phyloP scores from a whole-genome alignment of 495 filamentous ascomycete genomes.

The Xylaria castorea region DNA sequence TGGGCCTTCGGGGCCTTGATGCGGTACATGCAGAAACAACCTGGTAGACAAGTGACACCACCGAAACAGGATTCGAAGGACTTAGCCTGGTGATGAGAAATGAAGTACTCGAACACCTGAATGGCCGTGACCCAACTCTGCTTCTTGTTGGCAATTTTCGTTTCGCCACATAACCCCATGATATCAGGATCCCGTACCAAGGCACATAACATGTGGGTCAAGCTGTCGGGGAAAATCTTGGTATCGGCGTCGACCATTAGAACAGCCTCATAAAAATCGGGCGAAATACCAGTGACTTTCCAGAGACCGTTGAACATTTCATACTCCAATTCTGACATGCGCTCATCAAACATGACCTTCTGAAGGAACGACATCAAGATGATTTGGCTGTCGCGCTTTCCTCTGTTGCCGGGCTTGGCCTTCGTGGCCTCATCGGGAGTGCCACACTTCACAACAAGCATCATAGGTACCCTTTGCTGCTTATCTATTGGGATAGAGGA shows the following conservation, averaged over 20 bases:
- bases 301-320: conserved; percentile 99
- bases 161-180: conserved; percentile 99
- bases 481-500: conserved; percentile 82
- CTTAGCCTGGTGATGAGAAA: conserved; percentile 96
- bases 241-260: conserved; percentile 99
- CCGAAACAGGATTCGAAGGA: conserved; percentile 98
- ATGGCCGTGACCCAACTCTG: conserved; percentile 96
- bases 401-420: conserved; percentile 92
- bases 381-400: conserved; percentile 98
- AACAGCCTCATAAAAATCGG: conserved; percentile 95
- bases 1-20: conserved; percentile 99
- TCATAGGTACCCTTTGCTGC: conserved; percentile 99
- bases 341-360: conserved; percentile 99
- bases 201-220: conserved; percentile 98
- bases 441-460: conserved; percentile 94
- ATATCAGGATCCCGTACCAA: conserved; percentile 99
- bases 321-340: conserved; percentile 99
- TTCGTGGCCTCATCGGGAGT: conserved; percentile 83
- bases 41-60: conserved; percentile 98
- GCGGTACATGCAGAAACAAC: conserved; percentile 99
- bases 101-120: conserved; percentile 99
- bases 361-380: conserved; percentile 99
- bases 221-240: conserved; percentile 96
- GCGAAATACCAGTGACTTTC: conserved; percentile 97
- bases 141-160: conserved; percentile 98